phyloP scores from a whole-genome alignment of 2,329 filamentous ascomycete genomes.

The Proliferodiscus dingleyae region DNA sequence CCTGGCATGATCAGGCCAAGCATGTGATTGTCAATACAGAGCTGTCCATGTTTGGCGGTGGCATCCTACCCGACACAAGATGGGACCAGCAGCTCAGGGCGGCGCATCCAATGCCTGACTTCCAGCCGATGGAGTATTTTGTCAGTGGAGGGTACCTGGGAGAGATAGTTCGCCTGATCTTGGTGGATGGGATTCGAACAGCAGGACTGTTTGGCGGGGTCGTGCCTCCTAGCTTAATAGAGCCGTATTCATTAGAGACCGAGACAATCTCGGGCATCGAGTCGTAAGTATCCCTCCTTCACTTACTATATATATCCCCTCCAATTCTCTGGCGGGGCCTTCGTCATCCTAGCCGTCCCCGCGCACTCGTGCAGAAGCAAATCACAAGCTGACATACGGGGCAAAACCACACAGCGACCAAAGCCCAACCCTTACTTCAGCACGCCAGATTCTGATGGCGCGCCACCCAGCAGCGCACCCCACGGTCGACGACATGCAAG shows the following conservation, averaged over 20 bases:
- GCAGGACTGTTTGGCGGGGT: slow-evolving; percentile 52
- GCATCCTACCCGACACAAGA: slow-evolving; percentile 52
- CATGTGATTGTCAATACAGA: slow-evolving; percentile 66
- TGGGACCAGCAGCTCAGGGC: slow-evolving; percentile 54
- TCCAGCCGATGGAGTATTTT: slow-evolving; percentile 58
- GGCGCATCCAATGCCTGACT: slow-evolving; percentile 50
- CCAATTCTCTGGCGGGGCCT: too few relatives aligned
- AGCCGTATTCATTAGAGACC: slow-evolving; percentile 54
- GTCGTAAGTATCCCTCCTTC: slow-evolving; percentile 49
- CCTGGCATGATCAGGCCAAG: slow-evolving; percentile 53
- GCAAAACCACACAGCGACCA: slow-evolving; percentile 12
- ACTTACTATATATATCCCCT: too few relatives aligned
- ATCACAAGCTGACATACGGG: too few relatives aligned
- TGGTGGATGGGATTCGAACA: slow-evolving; percentile 54
- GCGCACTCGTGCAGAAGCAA: too few relatives aligned
- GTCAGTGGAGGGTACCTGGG: slow-evolving; percentile 64
- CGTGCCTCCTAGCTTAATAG: slow-evolving; percentile 47
- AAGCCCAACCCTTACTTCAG: slow-evolving; percentile 26
- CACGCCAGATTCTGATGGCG: slow-evolving; percentile 44
- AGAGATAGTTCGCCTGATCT: slow-evolving; percentile 54
- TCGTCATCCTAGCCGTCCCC: too few relatives aligned
- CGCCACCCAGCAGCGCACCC: slow-evolving; percentile 42
- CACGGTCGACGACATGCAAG: slow-evolving; percentile 46
- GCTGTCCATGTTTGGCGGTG: slow-evolving; percentile 60
- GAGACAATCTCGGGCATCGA: slow-evolving; percentile 51